Conservation (phyloP, 1,139 yeast genomes). For the Nakaseomyces delphensis region DNA sequence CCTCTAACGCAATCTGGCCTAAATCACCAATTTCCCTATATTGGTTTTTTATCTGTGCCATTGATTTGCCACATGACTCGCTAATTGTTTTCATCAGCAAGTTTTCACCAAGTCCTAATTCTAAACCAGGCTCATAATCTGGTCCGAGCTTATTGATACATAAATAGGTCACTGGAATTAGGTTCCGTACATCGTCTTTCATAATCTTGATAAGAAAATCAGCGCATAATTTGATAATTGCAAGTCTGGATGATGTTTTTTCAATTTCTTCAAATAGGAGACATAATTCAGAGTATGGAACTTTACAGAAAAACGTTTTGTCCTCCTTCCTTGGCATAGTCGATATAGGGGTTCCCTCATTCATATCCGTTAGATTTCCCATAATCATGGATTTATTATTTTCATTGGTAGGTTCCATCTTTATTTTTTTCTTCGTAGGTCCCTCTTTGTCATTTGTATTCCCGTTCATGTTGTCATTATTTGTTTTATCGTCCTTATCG, state of each 20-base stretch:
- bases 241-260: conserved; percentile 67
- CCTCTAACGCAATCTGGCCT: conserved; percentile 79
- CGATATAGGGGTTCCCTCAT: neutral
- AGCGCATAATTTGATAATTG: conserved; percentile 66
- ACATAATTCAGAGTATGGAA: conserved; percentile 55
- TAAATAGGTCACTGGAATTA: conserved; percentile 67
- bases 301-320: conserved; percentile 3
- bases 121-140: conserved; percentile 81
- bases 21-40: conserved; percentile 79
- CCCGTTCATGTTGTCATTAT: neutral
- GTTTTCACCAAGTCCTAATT: conserved; percentile 87
- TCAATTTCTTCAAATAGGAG: conserved; percentile 70
- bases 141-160: conserved; percentile 89
- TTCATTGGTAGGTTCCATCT: neutral
- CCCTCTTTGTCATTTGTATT: neutral
- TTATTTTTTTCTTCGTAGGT: conserved; percentile 4
- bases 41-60: conserved; percentile 61
- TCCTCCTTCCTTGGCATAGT: neutral
- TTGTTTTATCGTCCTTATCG: no score
- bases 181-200: conserved; percentile 46
- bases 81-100: conserved; percentile 78
- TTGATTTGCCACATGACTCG: conserved; percentile 79
- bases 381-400: neutral
- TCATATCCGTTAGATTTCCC: neutral
- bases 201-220: conserved; percentile 61